phyloP scores from a whole-genome alignment of 768 basidiomycete genomes.

The Suillus lakei region DNA sequence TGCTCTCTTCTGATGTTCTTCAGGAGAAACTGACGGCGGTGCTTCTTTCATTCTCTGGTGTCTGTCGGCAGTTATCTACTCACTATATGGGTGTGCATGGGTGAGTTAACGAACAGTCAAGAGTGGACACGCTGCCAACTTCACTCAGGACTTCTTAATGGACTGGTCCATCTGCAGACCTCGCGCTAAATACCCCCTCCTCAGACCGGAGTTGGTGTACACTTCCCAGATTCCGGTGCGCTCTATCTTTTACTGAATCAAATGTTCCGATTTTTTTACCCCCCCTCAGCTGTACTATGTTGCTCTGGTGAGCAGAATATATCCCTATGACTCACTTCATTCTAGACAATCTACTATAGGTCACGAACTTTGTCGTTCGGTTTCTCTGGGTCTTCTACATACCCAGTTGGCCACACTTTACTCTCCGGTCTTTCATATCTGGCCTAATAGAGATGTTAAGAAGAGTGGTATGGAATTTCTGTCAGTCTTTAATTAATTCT shows the following conservation, averaged over 20 bases:
- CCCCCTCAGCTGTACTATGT: constrained; percentile 81
- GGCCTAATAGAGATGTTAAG: constrained; percentile 79
- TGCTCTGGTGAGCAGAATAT: constrained; percentile 59
- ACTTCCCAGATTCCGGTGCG: constrained; percentile 61
- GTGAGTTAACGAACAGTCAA: constrained; percentile 45
- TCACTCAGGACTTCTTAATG: constrained; percentile 75
- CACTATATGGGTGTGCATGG: constrained; percentile 80
- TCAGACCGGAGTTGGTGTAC: constrained; percentile 81
- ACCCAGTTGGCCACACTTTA: constrained; percentile 52
- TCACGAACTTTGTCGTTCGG: constrained; percentile 73
- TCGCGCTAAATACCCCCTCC: constrained; percentile 56
- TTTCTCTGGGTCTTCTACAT: constrained; percentile 87
- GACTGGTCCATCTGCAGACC: constrained; percentile 88
- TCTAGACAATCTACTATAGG: constrained; percentile 40
- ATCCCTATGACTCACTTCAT: background rate
- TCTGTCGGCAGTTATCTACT: constrained; percentile 62
- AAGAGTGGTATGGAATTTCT: constrained; percentile 92
- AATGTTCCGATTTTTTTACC: background rate
- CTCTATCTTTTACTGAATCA: constrained; percentile 1
- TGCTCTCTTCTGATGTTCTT: background rate
- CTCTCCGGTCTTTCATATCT: constrained; percentile 66
- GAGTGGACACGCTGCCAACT: background rate
- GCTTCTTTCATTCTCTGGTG: constrained; percentile 70
- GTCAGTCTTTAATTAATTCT: constrained; percentile 45
- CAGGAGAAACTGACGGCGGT: constrained; percentile 42